Evolutionary conservation across 495 filamentous ascomycete species (phyloP).

Genomic region (Penicillium pancosmium): DNA sequence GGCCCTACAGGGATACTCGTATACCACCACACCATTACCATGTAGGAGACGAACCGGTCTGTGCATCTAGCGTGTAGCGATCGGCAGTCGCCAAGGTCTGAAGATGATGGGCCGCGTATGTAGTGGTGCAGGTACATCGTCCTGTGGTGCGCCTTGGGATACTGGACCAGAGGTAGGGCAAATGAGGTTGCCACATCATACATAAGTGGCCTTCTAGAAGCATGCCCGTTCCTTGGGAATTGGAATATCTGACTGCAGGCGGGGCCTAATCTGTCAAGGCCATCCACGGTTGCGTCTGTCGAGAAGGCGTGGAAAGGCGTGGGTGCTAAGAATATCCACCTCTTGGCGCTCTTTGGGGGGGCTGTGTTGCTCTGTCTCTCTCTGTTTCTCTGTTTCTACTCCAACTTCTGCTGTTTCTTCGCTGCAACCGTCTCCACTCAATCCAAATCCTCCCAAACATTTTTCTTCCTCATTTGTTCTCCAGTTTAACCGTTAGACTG

Average conservation of each 20-base stretch:
- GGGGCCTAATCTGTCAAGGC: no score
- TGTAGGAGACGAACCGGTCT: no score
- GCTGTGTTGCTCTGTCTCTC: not conserved
- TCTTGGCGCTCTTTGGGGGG: not conserved
- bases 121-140: no score
- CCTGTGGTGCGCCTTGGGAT: no score
- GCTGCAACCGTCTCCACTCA: constrained; percentile 2
- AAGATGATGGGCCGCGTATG: no score
- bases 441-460: not conserved
- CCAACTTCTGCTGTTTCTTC: not conserved
- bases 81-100: no score
- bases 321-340: constrained; percentile 3
- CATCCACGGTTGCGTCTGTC: not conserved
- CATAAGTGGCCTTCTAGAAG: not conserved
- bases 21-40: no score
- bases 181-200: no score
- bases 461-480: not conserved
- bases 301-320: not conserved
- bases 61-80: no score
- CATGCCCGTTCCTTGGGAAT: not conserved
- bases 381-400: not conserved
- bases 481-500: not conserved
- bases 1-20: not conserved
- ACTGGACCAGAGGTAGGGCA: no score
- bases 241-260: no score